These are phyloP conservation scores for Globisporangium polare DNA, from an alignment of 352 stramenopile genomes.

Conservation along the genomic window DNA sequence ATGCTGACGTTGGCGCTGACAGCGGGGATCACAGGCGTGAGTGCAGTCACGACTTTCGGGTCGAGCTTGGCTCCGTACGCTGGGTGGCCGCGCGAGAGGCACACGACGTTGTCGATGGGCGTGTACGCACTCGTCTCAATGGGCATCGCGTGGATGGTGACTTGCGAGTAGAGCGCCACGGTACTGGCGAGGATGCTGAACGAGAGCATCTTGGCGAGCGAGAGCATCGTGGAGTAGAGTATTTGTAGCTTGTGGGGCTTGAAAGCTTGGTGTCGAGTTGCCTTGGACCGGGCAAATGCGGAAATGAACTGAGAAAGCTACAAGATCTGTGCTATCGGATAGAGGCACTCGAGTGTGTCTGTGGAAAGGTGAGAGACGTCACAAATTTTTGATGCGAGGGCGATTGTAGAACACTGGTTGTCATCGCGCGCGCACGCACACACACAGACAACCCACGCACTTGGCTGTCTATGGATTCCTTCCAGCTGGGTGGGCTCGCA, in stretches of 20 bases:
- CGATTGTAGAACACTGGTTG: background rate
- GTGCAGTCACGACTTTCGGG: background rate
- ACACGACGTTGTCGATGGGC: conserved; percentile 17
- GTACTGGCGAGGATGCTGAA: background rate
- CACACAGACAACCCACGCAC: no score
- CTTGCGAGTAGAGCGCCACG: background rate
- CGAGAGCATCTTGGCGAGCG: background rate
- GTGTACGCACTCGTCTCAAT: conserved; percentile 26
- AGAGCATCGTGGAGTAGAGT: background rate
- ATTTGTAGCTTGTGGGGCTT: background rate
- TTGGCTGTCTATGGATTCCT: no score
- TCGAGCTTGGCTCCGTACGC: conserved; percentile 23
- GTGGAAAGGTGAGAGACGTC: background rate
- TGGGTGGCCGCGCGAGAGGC: conserved; percentile 30
- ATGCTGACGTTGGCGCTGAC: background rate
- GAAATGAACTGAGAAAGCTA: background rate
- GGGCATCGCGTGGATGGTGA: background rate
- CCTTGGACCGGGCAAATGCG: background rate
- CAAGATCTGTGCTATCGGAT: background rate
- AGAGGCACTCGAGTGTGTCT: background rate
- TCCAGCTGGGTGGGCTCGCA: no score
- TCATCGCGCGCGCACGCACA: no score
- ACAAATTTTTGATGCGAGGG: background rate
- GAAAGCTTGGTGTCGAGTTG: background rate
- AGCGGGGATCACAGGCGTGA: background rate